phyloP scores from a whole-genome alignment of 2,329 filamentous ascomycete species.

The Colletotrichum plurivorum region DNA sequence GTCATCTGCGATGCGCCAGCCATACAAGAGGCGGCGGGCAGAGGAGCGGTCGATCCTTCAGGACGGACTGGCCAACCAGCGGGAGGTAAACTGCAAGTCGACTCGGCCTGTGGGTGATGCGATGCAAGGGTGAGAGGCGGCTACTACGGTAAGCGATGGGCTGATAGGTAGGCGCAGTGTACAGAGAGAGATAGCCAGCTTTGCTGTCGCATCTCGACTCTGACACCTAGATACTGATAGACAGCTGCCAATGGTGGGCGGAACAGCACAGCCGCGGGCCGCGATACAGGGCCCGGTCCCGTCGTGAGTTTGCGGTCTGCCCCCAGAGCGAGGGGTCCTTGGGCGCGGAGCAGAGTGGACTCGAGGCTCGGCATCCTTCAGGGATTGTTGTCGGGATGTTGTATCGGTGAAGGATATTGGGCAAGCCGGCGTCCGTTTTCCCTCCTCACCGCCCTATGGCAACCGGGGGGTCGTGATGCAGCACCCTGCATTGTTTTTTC shows the following conservation, averaged over 20 bases:
- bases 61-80: constrained; percentile 17
- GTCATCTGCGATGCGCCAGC: constrained; percentile 11
- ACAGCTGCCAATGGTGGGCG: neutral
- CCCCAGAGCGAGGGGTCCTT: neutral
- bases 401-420: constrained; percentile 30
- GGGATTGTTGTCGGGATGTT: constrained; percentile 20
- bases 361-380: constrained; percentile 3
- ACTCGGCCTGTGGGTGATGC: constrained; percentile 24
- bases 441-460: constrained; percentile 31
- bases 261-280: constrained; percentile 9
- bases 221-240: no score
- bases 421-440: constrained; percentile 5
- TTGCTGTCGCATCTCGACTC: constrained; percentile 4
- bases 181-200: constrained; percentile 3
- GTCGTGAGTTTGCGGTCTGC: constrained; percentile 7
- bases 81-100: neutral
- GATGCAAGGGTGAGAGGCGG: constrained; percentile 27
- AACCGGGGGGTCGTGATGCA: constrained; percentile 24
- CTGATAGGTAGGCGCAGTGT: neutral
- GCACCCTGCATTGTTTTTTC: constrained; percentile 14
- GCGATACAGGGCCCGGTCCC: constrained; percentile 1
- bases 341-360: constrained; percentile 19
- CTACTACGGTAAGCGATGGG: neutral
- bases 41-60: constrained; percentile 13
- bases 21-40: constrained; percentile 19